A percentile compares a stretch with the other conserved stretches of the same genome.
Conservation (phyloP, 768 basidiomycete species). For the Sporobolomyces pararoseus region DNA sequence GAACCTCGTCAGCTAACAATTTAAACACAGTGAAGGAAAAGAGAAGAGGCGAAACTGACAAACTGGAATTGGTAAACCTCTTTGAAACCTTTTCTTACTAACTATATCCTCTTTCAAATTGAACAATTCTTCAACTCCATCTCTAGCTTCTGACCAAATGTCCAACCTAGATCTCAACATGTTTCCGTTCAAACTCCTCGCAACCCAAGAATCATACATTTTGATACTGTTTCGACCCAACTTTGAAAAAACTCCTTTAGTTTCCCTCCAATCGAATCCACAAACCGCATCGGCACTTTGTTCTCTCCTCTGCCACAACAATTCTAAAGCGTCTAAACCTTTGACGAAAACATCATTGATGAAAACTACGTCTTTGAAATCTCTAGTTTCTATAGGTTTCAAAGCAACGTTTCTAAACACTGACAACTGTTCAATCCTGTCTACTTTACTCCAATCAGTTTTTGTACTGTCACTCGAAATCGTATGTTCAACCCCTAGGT, state of each 20-base stretch:
- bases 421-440: slow-evolving; percentile 46
- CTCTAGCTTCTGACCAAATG: slow-evolving; percentile 35
- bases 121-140: slow-evolving; percentile 42
- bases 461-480: slow-evolving; percentile 38
- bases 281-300: slow-evolving; percentile 44
- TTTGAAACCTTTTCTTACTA: slow-evolving; percentile 13
- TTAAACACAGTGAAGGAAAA: background rate
- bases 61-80: slow-evolving; percentile 25
- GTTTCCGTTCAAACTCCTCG: slow-evolving; percentile 15
- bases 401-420: slow-evolving; percentile 43
- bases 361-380: slow-evolving; percentile 39
- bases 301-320: slow-evolving; percentile 40
- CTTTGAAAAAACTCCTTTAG: slow-evolving; percentile 11
- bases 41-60: slow-evolving; percentile 20
- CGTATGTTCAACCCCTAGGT: slow-evolving; percentile 32
- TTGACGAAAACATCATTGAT: slow-evolving; percentile 45
- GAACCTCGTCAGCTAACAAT: too few species aligned
- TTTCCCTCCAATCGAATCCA: slow-evolving; percentile 45
- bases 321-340: slow-evolving; percentile 37
- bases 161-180: slow-evolving; percentile 37
- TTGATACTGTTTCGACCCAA: slow-evolving; percentile 7
- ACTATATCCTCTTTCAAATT: slow-evolving; percentile 32
- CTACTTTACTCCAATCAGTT: slow-evolving; percentile 41
- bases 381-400: background rate
- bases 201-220: slow-evolving; percentile 42